phyloP scores from a whole-genome alignment of 108 stramenopile genomes.

The Pseudonitzschia multiseries region DNA sequence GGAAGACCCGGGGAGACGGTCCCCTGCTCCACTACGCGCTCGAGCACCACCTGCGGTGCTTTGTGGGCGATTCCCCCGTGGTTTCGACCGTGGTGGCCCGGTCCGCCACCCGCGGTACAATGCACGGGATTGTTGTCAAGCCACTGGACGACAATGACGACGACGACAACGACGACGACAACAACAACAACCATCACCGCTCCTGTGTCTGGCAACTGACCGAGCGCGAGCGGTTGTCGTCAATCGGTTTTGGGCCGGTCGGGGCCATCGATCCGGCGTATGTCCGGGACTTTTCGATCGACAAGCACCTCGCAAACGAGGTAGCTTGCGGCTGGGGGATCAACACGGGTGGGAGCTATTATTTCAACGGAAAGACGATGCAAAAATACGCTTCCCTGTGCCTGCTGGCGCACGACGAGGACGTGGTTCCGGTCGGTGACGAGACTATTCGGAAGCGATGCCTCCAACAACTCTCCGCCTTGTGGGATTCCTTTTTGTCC shows the following conservation, averaged over 20 bases:
- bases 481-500: background rate
- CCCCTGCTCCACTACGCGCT: constrained; percentile 1
- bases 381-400: constrained; percentile 5
- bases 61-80: background rate
- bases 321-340: background rate
- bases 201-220: background rate
- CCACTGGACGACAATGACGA: background rate
- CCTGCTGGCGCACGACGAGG: background rate
- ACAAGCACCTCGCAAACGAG: background rate
- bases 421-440: no score
- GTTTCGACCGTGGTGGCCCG: background rate
- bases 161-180: no score
- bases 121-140: background rate
- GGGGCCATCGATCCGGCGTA: background rate
- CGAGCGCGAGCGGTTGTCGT: background rate
- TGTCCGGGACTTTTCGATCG: background rate
- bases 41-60: background rate
- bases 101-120: background rate
- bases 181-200: no score
- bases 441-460: background rate
- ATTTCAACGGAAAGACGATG: background rate
- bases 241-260: background rate
- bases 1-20: background rate
- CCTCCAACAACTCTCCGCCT: background rate
- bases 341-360: background rate